These are phyloP conservation scores for Elaeis guineensis DNA, from an alignment of 176 grass and related monocot genomes.

Conservation along the genomic window DNA sequence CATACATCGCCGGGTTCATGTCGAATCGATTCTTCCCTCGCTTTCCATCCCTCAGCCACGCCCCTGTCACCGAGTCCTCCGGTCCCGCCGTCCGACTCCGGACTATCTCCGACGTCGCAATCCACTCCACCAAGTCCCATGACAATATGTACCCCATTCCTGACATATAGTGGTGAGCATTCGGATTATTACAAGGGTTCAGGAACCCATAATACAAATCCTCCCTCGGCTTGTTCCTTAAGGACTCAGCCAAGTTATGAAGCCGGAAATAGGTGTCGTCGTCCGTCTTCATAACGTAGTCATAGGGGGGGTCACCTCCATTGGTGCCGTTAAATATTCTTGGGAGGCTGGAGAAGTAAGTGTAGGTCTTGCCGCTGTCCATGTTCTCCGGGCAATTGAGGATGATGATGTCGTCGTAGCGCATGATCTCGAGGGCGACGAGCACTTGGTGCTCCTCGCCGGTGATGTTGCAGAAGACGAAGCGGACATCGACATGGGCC, in stretches of 20 bases:
- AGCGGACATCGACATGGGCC: slow-evolving; percentile 34
- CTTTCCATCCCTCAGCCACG: slow-evolving; percentile 36
- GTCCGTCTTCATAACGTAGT: slow-evolving; percentile 8
- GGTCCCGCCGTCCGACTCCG: slow-evolving; percentile 27
- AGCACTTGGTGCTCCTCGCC: slow-evolving; percentile 21
- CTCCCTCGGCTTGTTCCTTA: slow-evolving; percentile 3
- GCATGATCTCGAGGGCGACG: slow-evolving; percentile 19
- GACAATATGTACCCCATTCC: slow-evolving; percentile 80
- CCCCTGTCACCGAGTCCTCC: slow-evolving; percentile 71
- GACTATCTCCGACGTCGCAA: slow-evolving; percentile 38
- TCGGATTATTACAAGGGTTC: background rate
- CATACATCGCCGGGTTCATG: no score
- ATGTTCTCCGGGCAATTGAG: slow-evolving; percentile 9
- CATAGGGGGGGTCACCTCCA: background rate
- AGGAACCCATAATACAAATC: background rate
- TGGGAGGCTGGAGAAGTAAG: background rate
- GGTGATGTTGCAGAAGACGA: slow-evolving; percentile 42
- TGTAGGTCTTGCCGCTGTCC: background rate
- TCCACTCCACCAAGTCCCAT: slow-evolving; percentile 70
- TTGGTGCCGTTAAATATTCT: background rate
- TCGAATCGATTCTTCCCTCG: no score
- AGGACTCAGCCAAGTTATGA: background rate
- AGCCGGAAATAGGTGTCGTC: slow-evolving; percentile 8
- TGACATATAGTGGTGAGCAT: slow-evolving; percentile 47
- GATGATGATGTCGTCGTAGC: slow-evolving; percentile 10